A percentile compares a stretch with the other conserved stretches of the same genome.
These are phyloP conservation scores for Xerocomellus intermedius DNA, from an alignment of 768 basidiomycete genomes.

Conservation along the genomic window DNA sequence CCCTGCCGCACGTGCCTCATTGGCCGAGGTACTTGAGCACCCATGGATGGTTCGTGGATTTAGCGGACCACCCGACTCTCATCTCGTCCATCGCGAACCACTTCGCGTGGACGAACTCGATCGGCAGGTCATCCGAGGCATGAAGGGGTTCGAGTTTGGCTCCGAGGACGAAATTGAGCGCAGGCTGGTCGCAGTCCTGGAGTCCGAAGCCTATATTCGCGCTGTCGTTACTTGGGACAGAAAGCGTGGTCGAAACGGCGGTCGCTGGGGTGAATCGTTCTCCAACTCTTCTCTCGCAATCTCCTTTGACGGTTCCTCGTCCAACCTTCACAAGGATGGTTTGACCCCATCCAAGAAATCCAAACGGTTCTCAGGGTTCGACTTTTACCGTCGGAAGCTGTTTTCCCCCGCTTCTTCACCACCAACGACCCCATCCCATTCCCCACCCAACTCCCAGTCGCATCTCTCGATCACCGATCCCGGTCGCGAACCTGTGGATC, in stretches of 20 bases:
- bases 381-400: constrained; percentile 89
- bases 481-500: constrained; percentile 62
- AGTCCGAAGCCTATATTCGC: constrained; percentile 72
- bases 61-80: constrained; percentile 72
- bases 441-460: constrained; percentile 59
- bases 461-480: constrained; percentile 50
- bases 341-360: constrained; percentile 55
- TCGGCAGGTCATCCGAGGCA: constrained; percentile 77
- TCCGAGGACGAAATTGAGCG: constrained; percentile 81
- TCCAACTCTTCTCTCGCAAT: constrained; percentile 71
- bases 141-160: constrained; percentile 98
- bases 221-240: constrained; percentile 80
- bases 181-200: constrained; percentile 67
- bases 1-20: constrained; percentile 77
- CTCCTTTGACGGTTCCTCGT: constrained; percentile 51
- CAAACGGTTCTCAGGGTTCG: constrained; percentile 92
- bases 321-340: constrained; percentile 41
- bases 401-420: constrained; percentile 58
- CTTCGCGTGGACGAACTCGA: constrained; percentile 88
- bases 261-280: constrained; percentile 51
- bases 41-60: constrained; percentile 94
- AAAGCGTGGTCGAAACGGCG: constrained; percentile 49
- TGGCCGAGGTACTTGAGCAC: constrained; percentile 82
- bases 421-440: constrained; percentile 53
- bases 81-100: constrained; percentile 87